Conservation (phyloP, 176 grass and related monocot genomes). For the Avena atlantica region DNA sequence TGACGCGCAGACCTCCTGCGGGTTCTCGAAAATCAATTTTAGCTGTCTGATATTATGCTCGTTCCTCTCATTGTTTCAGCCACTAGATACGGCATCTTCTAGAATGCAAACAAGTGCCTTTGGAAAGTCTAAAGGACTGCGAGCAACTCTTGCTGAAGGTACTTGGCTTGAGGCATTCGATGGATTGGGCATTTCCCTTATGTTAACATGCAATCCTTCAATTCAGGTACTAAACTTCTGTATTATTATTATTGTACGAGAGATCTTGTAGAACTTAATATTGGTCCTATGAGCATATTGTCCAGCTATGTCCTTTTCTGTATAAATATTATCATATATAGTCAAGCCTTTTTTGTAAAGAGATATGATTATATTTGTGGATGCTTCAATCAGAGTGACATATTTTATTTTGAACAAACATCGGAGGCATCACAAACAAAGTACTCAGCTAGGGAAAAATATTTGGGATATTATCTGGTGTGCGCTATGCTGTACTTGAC, state of each 20-base stretch:
- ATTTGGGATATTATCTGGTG: background rate
- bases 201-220: slow-evolving; percentile 93
- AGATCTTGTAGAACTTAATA: slow-evolving; percentile 8
- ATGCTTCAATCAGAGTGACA: background rate
- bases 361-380: background rate
- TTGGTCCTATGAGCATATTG: background rate
- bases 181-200: slow-evolving; percentile 91
- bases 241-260: slow-evolving; percentile 1
- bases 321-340: background rate
- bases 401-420: background rate
- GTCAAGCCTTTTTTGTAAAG: slow-evolving; percentile 11
- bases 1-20: no score
- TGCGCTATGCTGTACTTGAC: background rate
- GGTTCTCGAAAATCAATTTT: slow-evolving; percentile 1
- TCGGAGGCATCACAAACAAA: slow-evolving; percentile 12
- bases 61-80: slow-evolving; percentile 50
- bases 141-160: slow-evolving; percentile 79
- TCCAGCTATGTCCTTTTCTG: background rate
- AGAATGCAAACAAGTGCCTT: slow-evolving; percentile 99
- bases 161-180: slow-evolving; percentile 89
- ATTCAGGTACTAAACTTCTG: slow-evolving; percentile 79
- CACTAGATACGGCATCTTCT: slow-evolving; percentile 91
- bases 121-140: slow-evolving; percentile 89
- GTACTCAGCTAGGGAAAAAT: background rate
- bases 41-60: slow-evolving; percentile 25